Evolutionary conservation across 169 alveolate species (phyloP).

Genomic region (Plasmodium falciparum): DNA sequence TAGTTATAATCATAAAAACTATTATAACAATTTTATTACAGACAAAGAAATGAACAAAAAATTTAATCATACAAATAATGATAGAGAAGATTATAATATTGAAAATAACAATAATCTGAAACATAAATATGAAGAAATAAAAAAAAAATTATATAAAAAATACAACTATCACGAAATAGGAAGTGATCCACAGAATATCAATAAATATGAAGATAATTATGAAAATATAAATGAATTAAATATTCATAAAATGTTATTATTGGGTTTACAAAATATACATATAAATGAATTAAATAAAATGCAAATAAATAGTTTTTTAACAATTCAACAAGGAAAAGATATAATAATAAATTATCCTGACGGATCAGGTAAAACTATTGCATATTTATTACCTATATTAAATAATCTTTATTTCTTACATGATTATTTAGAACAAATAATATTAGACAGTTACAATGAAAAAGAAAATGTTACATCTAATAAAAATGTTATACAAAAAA

Average conservation of each 20-base stretch:
- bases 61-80: neutral
- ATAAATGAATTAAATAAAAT: constrained; percentile 77
- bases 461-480: neutral
- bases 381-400: constrained; percentile 83
- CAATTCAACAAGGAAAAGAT: constrained; percentile 86
- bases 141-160: constrained; percentile 48
- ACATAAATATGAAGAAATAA: constrained; percentile 41
- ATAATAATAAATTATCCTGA: constrained; percentile 73
- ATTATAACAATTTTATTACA: too few relatives aligned
- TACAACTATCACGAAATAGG: constrained; percentile 55
- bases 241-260: constrained; percentile 64
- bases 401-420: constrained; percentile 84
- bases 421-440: constrained; percentile 82
- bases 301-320: constrained; percentile 79
- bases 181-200: constrained; percentile 46
- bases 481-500: constrained; percentile 25
- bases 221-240: constrained; percentile 53
- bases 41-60: neutral
- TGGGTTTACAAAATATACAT: constrained; percentile 58
- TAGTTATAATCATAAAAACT: too few relatives aligned
- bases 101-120: constrained; percentile 4
- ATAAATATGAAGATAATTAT: constrained; percentile 5
- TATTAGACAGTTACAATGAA: constrained; percentile 39
- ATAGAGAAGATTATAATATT: neutral
- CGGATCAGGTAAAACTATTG: constrained; percentile 86